Conservation (phyloP, 2,329 filamentous ascomycete species). For the Daldinia sp. region DNA sequence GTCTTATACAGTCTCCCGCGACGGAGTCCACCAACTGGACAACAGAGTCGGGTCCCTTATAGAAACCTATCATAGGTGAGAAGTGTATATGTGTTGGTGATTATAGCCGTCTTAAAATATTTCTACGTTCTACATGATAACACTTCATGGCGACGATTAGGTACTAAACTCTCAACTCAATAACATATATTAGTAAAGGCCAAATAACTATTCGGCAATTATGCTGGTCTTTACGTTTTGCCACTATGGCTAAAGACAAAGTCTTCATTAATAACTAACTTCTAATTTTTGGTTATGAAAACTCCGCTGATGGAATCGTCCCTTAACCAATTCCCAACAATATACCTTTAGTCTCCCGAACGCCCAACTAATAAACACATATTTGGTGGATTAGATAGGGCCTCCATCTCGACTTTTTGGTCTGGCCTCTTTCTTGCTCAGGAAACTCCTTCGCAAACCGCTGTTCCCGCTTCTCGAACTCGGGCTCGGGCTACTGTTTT, state of each 20-base stretch:
- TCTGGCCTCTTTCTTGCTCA: constrained; percentile 47
- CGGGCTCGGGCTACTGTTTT: constrained; percentile 17
- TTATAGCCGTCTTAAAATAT: neutral
- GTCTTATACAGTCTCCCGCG: no score
- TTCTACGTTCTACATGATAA: neutral
- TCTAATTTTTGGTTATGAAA: constrained; percentile 9
- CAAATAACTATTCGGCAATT: neutral
- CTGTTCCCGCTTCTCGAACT: constrained; percentile 41
- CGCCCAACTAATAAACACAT: constrained; percentile 15
- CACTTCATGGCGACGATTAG: neutral
- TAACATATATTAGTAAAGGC: neutral
- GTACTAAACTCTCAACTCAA: neutral
- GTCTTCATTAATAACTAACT: constrained; percentile 6
- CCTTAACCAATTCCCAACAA: constrained; percentile 21
- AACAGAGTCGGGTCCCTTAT: no score
- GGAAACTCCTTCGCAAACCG: constrained; percentile 47
- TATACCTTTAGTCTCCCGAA: constrained; percentile 21
- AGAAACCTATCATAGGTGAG: neutral
- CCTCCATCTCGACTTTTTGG: constrained; percentile 45
- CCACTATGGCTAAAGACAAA: neutral
- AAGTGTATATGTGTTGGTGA: neutral
- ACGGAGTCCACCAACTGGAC: no score
- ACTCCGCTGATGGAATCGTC: constrained; percentile 10
- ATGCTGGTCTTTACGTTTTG: neutral
- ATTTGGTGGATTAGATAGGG: constrained; percentile 33